Evolutionary conservation across 2,329 filamentous ascomycete species (phyloP).

Genomic region (Paracoccidioides lutzii): DNA sequence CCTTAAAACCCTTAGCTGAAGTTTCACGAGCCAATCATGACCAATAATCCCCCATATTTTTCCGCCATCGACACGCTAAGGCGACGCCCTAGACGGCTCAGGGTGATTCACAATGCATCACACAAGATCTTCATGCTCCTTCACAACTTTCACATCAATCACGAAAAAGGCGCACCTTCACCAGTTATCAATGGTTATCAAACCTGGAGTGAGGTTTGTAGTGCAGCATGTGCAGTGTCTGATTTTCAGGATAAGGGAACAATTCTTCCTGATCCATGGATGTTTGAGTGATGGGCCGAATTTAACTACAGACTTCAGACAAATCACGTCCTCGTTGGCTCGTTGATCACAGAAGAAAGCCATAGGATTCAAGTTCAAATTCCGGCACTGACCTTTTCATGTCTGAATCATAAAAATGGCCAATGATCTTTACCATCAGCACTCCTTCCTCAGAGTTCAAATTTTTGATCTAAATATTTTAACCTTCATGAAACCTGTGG

Average conservation of each 20-base stretch:
- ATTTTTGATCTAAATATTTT: background rate
- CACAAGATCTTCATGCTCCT: background rate
- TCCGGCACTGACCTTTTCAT: background rate
- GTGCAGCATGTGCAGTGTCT: no score
- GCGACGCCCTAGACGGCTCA: background rate
- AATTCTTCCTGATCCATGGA: no score
- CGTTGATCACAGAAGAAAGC: background rate
- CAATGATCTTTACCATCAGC: background rate
- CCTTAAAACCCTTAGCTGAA: background rate
- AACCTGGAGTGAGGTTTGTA: no score
- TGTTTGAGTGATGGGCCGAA: no score
- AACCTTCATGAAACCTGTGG: background rate
- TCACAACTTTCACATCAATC: slow-evolving; percentile 1
- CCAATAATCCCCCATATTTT: background rate
- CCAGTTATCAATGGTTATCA: no score
- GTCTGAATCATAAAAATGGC: background rate
- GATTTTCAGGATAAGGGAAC: no score
- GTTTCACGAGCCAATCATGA: background rate
- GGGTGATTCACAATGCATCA: slow-evolving; percentile 1
- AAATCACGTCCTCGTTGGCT: background rate
- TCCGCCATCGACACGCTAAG: background rate
- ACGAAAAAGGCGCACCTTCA: background rate
- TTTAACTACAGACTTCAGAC: background rate
- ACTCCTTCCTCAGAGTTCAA: background rate
- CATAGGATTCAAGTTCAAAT: background rate